phyloP scores from a whole-genome alignment of 1,139 yeast genomes.

The Schizosaccharomyces versatilis region DNA sequence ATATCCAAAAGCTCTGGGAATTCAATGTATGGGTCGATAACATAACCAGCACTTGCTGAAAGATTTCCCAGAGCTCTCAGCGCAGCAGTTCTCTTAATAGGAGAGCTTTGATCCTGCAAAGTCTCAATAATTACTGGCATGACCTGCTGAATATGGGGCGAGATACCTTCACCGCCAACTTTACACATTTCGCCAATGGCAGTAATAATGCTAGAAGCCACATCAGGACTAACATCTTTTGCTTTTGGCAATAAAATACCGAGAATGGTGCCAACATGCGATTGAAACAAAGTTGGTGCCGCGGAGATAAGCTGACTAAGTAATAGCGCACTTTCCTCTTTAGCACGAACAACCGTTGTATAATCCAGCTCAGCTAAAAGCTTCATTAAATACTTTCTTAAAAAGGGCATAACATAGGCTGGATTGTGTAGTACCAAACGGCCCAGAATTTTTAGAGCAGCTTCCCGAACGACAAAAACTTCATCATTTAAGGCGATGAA shows the following conservation, averaged over 20 bases:
- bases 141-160: constrained; percentile 25
- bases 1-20: constrained; percentile 75
- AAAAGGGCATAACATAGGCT: constrained; percentile 82
- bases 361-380: constrained; percentile 65
- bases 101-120: constrained; percentile 76
- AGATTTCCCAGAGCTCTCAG: constrained; percentile 69
- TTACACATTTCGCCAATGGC: constrained; percentile 82
- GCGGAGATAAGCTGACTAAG: constrained; percentile 53
- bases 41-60: constrained; percentile 81
- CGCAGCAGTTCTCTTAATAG: constrained; percentile 73
- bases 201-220: constrained; percentile 54
- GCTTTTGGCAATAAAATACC: constrained; percentile 65
- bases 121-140: constrained; percentile 80
- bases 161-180: constrained; percentile 68
- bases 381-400: constrained; percentile 69
- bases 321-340: constrained; percentile 69
- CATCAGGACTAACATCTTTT: constrained; percentile 31
- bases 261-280: constrained; percentile 74
- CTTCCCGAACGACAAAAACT: constrained; percentile 56
- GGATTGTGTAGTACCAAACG: constrained; percentile 72
- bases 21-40: constrained; percentile 74
- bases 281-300: constrained; percentile 60
- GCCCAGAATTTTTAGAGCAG: constrained; percentile 63
- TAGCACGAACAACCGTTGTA: constrained; percentile 45
- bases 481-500: constrained; percentile 88